These are phyloP conservation scores for Acanthochlamys bracteata DNA, from an alignment of 106 monocot species.

Conservation along the genomic window DNA sequence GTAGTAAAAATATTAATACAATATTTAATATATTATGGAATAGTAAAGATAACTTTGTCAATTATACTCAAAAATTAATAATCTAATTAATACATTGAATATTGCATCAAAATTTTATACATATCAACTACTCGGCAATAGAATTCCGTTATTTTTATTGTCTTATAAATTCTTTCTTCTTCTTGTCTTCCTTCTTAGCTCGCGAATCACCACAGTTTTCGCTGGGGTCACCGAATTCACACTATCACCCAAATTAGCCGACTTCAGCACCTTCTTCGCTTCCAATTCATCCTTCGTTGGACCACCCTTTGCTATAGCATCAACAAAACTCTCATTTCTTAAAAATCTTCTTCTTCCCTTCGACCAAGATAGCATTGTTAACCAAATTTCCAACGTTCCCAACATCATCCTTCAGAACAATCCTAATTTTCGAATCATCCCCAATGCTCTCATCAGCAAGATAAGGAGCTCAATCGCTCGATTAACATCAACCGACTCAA, in stretches of 20 bases:
- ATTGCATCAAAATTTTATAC: slow-evolving; percentile 89
- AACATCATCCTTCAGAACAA: slow-evolving; percentile 49
- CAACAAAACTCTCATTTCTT: slow-evolving; percentile 57
- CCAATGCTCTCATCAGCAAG: slow-evolving; percentile 91
- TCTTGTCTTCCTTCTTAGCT: slow-evolving; percentile 22
- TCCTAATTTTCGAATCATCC: slow-evolving; percentile 76
- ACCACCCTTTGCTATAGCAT: slow-evolving; percentile 69
- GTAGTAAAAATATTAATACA: too few relatives aligned
- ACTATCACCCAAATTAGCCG: not conserved
- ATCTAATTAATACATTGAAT: too few relatives aligned
- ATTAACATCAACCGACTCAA: slow-evolving; percentile 20
- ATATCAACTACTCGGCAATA: slow-evolving; percentile 64
- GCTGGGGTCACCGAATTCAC: not conserved
- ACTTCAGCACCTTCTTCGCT: slow-evolving; percentile 38
- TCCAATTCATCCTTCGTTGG: slow-evolving; percentile 89
- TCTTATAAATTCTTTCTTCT: slow-evolving; percentile 49
- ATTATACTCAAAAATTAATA: too few relatives aligned
- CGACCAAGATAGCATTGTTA: slow-evolving; percentile 66
- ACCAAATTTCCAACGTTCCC: slow-evolving; percentile 45
- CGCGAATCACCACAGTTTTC: not conserved
- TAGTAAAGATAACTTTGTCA: too few relatives aligned
- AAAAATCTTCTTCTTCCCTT: slow-evolving; percentile 56
- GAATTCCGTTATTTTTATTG: slow-evolving; percentile 67
- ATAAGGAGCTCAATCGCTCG: slow-evolving; percentile 79
- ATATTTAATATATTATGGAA: too few relatives aligned